Conservation (phyloP, 495 filamentous ascomycete genomes). For the Aspergillus panamensis region DNA sequence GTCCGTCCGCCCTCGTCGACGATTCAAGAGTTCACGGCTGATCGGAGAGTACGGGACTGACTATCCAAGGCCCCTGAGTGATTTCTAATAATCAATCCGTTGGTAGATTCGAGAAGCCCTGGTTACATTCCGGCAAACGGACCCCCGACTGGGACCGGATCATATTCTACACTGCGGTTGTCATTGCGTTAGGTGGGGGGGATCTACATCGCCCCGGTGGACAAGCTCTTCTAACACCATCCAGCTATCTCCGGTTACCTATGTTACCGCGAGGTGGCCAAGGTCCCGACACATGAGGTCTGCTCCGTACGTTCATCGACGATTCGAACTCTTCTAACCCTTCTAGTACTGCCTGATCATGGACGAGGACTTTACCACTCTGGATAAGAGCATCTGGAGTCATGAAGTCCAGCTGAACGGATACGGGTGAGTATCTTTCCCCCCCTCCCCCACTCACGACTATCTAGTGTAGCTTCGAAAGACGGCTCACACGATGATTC, state of each 20-base stretch:
- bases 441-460: no score
- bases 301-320: not conserved
- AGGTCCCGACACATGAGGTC: constrained; percentile 1
- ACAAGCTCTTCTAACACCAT: not conserved
- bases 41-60: constrained; percentile 2
- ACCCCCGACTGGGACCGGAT: constrained; percentile 1
- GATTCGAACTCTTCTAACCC: not conserved
- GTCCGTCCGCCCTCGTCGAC: not conserved
- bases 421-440: not conserved
- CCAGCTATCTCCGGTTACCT: constrained; percentile 1
- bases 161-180: constrained; percentile 3
- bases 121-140: not conserved
- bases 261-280: not conserved
- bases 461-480: no score
- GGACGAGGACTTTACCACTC: constrained; percentile 4
- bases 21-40: constrained; percentile 1
- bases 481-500: not conserved
- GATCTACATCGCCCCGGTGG: not conserved
- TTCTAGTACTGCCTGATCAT: constrained; percentile 2
- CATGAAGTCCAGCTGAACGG: constrained; percentile 6
- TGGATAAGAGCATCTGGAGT: not conserved
- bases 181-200: not conserved
- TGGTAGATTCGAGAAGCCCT: constrained; percentile 1
- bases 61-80: not conserved
- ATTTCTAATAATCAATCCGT: not conserved